Base-by-base conservation (phyloP, 2,329 filamentous ascomycete species). In the Diplodia intermedia region DNA sequence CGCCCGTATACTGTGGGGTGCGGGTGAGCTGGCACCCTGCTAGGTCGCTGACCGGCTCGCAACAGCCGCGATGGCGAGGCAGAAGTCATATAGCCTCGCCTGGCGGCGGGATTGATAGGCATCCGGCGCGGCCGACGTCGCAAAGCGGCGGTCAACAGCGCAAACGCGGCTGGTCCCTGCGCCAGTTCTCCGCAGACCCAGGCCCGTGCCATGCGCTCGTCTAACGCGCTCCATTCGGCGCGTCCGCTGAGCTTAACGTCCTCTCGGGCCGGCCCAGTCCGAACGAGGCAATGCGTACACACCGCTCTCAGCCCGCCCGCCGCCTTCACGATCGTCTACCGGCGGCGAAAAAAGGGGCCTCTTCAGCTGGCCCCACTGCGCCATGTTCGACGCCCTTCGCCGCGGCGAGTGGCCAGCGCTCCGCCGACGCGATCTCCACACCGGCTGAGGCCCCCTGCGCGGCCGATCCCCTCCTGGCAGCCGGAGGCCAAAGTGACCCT, bases 181-280 rank as follows among this genome's bases (percentile, higher is more conserved):
- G 29, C 14, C 43, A 18, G 57, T 62, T 62, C 57, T 62, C 57
- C 57, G 57, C 57, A 62, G 43, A 11, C 4, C 14, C 29, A 20
- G 40, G 57, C 43, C 43, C 11, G 57, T 33, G 57, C 29, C 57
- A 36, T 23, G 36, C 57, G 57, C 57, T 62, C 57, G 57, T 18
- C 57, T 50, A 50, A 33, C 40, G 40, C 57, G 57, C 57, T 62
- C n/a, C 20, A 50, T 62, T 38, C 40, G 36, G 57, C 29, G 26
- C 49, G 8, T 15, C 33, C 40, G 40, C 57, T 62, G 57, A 62
- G 57, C 57, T 62, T 62, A 62, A 62, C 57, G 57, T 36, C 26
- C 57, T 50, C 57, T 36, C 57, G 57, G 57, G 57, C 57, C 57
- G 57, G 57, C 57, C 57, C 57, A 62, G 57, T 49, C 57, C 57